Evolutionary conservation across 768 basidiomycete genomes (phyloP), one percentile per base, ranked within the genome.

Genomic region (Cystofilobasidium bisporidii): DNA sequence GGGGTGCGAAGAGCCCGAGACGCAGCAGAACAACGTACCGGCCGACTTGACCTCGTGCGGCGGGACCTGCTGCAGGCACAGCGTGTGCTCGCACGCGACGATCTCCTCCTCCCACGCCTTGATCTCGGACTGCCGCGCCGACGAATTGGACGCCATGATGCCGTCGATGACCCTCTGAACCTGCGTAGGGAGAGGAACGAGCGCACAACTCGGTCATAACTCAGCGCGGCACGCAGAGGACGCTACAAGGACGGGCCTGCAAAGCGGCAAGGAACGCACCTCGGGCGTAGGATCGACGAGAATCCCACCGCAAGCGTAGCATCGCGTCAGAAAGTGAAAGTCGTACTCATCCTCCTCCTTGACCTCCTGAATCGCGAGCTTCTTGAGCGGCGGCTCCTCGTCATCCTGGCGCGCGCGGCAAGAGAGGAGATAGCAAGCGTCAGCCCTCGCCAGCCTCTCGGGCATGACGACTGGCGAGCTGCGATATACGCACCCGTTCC

Each of bases 101-200:
- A 96, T 86, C 71, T 97, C 94, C 76, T 97, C 93, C 75, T 98
- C 91, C 96, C 96, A 99, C 9, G 96, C 88, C 77, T 96, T 87
- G 58, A 99, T 87, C 73, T 97, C 92, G 0, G 88, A 90, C 74
- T 94, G 88, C 58, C 91, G 88, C 0, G 90, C 87, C 1, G 91
- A 93, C 0, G 91, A 91, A 72, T 90, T 80, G 1, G 91, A 86
- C 1, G 81, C 79, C 84, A 96, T 86, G 65, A 94, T 80, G 0
- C 83, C 84, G 26, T 86, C 82, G 5, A 84, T 79, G 14, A 92
- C 78, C 0, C 79, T 73, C 71, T 82, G 82, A 47, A 84, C 79
- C 84, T 87, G 68, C 57, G 8, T 26, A 15, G 5, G 12, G 24
- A 32, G 30, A 26, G n/a, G n/a, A n/a, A n/a, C n/a, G n/a, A n/a